These are phyloP conservation scores for Cladophialophora carrionii DNA, from an alignment of 2,329 filamentous ascomycete genomes.

Conservation along the genomic window DNA sequence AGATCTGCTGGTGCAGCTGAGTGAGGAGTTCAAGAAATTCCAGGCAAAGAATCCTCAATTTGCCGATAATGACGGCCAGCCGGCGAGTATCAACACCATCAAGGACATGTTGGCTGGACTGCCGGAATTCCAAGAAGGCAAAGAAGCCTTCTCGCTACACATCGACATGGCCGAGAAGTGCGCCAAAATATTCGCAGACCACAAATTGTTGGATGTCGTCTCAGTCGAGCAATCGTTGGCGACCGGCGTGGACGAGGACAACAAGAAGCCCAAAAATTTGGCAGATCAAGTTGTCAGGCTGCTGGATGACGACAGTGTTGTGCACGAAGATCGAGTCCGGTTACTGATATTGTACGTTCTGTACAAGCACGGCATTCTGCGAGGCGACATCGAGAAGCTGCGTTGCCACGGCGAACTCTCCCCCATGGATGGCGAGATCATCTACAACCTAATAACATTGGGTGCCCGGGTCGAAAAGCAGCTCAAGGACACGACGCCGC, in stretches of 20 bases:
- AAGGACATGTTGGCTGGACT: conserved; percentile 96
- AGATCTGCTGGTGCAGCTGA: conserved; percentile 91
- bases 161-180: conserved; percentile 96
- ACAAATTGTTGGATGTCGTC: conserved; percentile 84
- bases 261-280: conserved; percentile 85
- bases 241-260: conserved; percentile 91
- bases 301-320: conserved; percentile 80
- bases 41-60: conserved; percentile 91
- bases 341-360: conserved; percentile 84
- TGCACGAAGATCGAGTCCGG: conserved; percentile 74
- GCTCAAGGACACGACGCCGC: conserved; percentile 75
- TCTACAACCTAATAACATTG: conserved; percentile 76
- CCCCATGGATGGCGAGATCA: conserved; percentile 69
- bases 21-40: conserved; percentile 90
- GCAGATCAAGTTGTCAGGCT: conserved; percentile 82
- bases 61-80: conserved; percentile 70
- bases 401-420: conserved; percentile 81
- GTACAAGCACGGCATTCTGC: conserved; percentile 81
- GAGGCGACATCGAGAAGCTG: conserved; percentile 81
- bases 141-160: conserved; percentile 91
- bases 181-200: conserved; percentile 86
- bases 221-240: conserved; percentile 87
- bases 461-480: conserved; percentile 72
- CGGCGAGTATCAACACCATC: conserved; percentile 82
- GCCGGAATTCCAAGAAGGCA: conserved; percentile 92